These are phyloP conservation scores for Danielia reshetovae DNA, from an alignment of 805 yeast genomes.

Conservation along the genomic window DNA sequence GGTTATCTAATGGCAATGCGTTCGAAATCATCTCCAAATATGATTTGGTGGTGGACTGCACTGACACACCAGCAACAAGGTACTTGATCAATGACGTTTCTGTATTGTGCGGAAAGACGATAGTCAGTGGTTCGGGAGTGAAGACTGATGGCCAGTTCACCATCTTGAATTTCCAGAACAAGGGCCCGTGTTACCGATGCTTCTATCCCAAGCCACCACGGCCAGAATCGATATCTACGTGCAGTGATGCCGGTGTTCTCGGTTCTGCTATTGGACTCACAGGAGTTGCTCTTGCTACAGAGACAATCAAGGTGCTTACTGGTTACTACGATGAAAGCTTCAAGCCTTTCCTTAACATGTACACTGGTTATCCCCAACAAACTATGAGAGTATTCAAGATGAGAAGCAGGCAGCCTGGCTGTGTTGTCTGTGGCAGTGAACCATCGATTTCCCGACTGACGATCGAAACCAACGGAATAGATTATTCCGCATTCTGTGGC, in stretches of 20 bases:
- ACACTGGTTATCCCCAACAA: conserved; percentile 65
- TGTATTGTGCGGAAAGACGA: conserved; percentile 61
- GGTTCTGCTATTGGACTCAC: conserved; percentile 96
- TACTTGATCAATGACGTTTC: conserved; percentile 85
- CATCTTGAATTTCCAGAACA: conserved; percentile 57
- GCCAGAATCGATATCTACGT: conserved; percentile 73
- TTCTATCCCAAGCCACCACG: conserved; percentile 89
- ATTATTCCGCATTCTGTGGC: conserved; percentile 81
- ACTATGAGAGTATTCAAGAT: conserved; percentile 71
- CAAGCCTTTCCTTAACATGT: conserved; percentile 64
- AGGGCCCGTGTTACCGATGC: conserved; percentile 94
- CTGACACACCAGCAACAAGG: conserved; percentile 87
- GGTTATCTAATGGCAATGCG: conserved; percentile 55
- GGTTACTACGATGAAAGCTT: conserved; percentile 53
- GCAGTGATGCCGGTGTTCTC: conserved; percentile 90
- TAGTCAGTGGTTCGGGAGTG: conserved; percentile 90
- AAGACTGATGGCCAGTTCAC: conserved; percentile 88
- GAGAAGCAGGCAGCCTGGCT: conserved; percentile 59
- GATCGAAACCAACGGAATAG: conserved; percentile 45
- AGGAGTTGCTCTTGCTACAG: conserved; percentile 87
- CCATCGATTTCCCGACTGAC: conserved; percentile 46
- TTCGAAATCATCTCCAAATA: conserved; percentile 58
- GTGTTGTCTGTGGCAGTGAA: conserved; percentile 59
- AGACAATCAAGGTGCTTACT: conserved; percentile 70
- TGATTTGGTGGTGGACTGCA: conserved; percentile 85